Evolutionary conservation across 2,329 filamentous ascomycete species (phyloP), one percentile per base, ranked within the genome.

Genomic region (Neofusicoccum laricinum): DNA sequence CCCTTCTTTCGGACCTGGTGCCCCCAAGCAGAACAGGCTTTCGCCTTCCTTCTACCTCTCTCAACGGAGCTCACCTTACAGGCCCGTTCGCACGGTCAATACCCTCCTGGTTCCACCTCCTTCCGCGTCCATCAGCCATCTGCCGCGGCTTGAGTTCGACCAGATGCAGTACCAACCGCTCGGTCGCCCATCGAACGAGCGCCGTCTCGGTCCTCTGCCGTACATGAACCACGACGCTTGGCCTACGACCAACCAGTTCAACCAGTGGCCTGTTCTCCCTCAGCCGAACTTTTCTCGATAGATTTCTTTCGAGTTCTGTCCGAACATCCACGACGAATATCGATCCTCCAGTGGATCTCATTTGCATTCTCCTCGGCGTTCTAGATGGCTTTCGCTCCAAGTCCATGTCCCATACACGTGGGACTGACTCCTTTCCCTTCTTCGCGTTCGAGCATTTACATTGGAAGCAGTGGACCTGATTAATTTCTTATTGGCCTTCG

Each of bases 71-170:
- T 98, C 94, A 63, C 95, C 95, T 2, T 98, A 98, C 78, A 91
- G 92, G 68, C 94, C 94, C 1, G 90, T 97, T 43, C 90, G 93
- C 61, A 86, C 92, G 66, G 92, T 97, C 65, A 93, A 95, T 69
- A 96, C 92, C 0, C 85, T 98, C n/a, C 83, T 97, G 34, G 92
- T 95, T 65, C 93, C 93, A 36, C 92, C 93, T 6, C 91, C 93
- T 0, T 90, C 91, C 25, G 84, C 88, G 8, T 92, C 92, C 7
- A 85, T 96, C 67, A 89, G 94, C 55, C 78, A 80, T 53, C 77
- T 79, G 8, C 75, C 78, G 11, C 74, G 75, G 50, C 77, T 76
- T 41, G 75, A 82, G 17, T 76, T 78, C 65, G 78, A 81, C 59
- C 80, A 81, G 65, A 82, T 83, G 81, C 80, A 82, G 58, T 83